These are phyloP conservation scores for Magnaporthiopsis rhizophila DNA, from an alignment of 2,329 filamentous ascomycete genomes.

Conservation along the genomic window DNA sequence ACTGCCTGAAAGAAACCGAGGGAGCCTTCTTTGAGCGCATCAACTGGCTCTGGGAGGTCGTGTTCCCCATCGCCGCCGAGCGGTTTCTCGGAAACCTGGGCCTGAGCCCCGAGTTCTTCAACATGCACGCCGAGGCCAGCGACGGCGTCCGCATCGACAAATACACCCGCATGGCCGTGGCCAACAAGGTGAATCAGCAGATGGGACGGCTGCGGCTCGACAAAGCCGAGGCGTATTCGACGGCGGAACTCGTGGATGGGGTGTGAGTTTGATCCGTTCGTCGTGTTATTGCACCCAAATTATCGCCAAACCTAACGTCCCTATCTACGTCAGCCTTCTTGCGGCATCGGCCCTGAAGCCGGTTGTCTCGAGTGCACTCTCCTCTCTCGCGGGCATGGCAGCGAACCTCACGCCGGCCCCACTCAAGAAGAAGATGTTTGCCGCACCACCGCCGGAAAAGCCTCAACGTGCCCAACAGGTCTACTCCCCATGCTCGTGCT, in stretches of 20 bases:
- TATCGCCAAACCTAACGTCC: background rate
- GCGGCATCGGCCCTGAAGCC: background rate
- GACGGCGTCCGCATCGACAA: background rate
- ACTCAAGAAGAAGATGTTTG: background rate
- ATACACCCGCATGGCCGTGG: background rate
- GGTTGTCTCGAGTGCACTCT: background rate
- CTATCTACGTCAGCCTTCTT: background rate
- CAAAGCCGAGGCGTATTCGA: background rate
- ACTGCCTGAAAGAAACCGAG: background rate
- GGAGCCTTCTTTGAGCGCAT: background rate
- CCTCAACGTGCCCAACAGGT: background rate
- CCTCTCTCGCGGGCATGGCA: background rate
- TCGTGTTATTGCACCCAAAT: too few species aligned
- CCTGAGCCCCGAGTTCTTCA: background rate
- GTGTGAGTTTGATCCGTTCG: background rate
- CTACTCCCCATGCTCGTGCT: background rate
- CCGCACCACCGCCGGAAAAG: background rate
- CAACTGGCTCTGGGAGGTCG: background rate
- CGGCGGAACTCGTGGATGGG: background rate
- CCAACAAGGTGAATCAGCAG: background rate
- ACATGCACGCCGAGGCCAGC: background rate
- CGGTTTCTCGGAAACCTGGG: background rate
- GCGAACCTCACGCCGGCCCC: background rate
- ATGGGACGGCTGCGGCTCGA: background rate
- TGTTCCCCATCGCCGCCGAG: background rate